Evolutionary conservation across 495 filamentous ascomycete genomes (phyloP).

Genomic region (Tetracladium marchalianum): DNA sequence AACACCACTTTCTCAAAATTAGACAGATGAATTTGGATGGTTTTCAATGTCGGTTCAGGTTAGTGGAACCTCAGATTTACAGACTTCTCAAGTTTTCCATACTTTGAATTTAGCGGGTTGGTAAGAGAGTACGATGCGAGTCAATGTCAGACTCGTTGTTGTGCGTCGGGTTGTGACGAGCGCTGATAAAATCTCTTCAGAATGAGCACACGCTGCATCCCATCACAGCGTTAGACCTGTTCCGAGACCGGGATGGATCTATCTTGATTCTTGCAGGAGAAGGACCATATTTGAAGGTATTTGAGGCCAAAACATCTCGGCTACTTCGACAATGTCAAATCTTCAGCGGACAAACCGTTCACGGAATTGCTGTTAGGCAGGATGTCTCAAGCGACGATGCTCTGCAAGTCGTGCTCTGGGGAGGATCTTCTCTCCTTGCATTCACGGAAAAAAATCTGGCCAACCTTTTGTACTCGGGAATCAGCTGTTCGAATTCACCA

Average conservation of each 20-base stretch:
- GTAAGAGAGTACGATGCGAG: too few relatives aligned
- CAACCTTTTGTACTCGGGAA: neutral
- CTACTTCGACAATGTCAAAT: slow-evolving; percentile 32
- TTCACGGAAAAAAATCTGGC: slow-evolving; percentile 3
- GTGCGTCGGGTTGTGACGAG: neutral
- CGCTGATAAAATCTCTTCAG: slow-evolving; percentile 2
- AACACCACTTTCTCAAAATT: too few relatives aligned
- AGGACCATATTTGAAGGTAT: slow-evolving; percentile 58
- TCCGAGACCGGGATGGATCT: slow-evolving; percentile 18
- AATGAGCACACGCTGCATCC: slow-evolving; percentile 35
- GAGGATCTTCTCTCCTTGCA: slow-evolving; percentile 27
- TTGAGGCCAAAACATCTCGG: slow-evolving; percentile 30
- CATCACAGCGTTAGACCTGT: slow-evolving; percentile 48
- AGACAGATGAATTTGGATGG: too few relatives aligned
- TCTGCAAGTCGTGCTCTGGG: slow-evolving; percentile 42
- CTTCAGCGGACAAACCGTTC: slow-evolving; percentile 57
- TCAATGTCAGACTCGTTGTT: neutral
- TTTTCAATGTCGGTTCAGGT: slow-evolving; percentile 16
- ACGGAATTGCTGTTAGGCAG: slow-evolving; percentile 47
- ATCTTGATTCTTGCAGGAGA: slow-evolving; percentile 59
- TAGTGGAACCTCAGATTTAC: neutral
- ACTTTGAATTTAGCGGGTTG: neutral
- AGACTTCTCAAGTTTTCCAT: neutral
- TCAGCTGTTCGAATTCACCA: slow-evolving; percentile 11
- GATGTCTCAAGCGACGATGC: neutral